These are phyloP conservation scores for Epithemia pelagica DNA, from an alignment of 108 stramenopile genomes.

Conservation along the genomic window DNA sequence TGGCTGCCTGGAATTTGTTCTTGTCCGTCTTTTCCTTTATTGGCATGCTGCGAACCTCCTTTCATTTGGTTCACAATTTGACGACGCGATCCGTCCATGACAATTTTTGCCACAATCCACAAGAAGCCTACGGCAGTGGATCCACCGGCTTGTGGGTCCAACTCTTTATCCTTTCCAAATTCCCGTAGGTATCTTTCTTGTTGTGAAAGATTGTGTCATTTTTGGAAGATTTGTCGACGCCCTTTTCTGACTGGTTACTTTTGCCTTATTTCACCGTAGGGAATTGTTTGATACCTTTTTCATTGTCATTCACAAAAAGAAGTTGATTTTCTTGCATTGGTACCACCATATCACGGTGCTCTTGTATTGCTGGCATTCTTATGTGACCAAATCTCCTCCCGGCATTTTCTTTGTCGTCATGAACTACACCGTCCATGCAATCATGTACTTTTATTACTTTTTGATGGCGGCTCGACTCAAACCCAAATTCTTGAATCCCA, in stretches of 20 bases:
- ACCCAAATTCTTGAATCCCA: slow-evolving; percentile 78
- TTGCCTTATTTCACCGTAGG: slow-evolving; percentile 13
- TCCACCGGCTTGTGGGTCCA: slow-evolving; percentile 88
- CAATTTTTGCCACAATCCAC: slow-evolving; percentile 74
- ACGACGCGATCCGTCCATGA: slow-evolving; percentile 33
- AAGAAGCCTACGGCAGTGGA: slow-evolving; percentile 66
- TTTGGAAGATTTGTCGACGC: neutral
- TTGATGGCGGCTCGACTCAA: slow-evolving; percentile 78
- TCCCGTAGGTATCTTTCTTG: slow-evolving; percentile 48
- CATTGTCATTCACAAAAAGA: slow-evolving; percentile 94
- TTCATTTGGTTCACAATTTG: slow-evolving; percentile 80
- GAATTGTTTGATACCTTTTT: slow-evolving; percentile 96
- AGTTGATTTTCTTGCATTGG: slow-evolving; percentile 95
- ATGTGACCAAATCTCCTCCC: slow-evolving; percentile 68
- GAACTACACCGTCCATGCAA: slow-evolving; percentile 97
- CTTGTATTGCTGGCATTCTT: slow-evolving; percentile 93
- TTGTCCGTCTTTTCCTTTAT: slow-evolving; percentile 82
- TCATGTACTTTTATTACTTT: slow-evolving; percentile 99
- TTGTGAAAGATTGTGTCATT: neutral
- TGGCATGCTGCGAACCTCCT: slow-evolving; percentile 78
- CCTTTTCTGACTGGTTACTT: neutral
- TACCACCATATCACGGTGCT: slow-evolving; percentile 96
- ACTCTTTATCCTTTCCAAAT: slow-evolving; percentile 87
- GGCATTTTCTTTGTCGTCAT: slow-evolving; percentile 95
- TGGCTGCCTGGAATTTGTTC: slow-evolving; percentile 84